phyloP scores from a whole-genome alignment of 2,329 filamentous ascomycete species.

The Ambrosiella xylebori region DNA sequence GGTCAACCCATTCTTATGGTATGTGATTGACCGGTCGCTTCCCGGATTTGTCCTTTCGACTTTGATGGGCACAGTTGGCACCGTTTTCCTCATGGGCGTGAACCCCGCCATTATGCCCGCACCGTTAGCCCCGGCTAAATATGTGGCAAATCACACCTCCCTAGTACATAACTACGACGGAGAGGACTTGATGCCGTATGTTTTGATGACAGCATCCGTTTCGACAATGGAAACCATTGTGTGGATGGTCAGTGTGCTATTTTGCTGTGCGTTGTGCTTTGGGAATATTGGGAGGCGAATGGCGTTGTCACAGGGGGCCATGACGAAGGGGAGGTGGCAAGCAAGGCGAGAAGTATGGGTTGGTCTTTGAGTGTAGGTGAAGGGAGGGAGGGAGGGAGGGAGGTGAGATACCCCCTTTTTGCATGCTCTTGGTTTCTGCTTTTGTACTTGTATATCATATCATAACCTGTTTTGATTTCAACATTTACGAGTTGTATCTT shows the following conservation, averaged over 20 bases:
- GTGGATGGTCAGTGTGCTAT: conserved; percentile 86
- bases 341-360: background rate
- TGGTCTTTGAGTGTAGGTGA: background rate
- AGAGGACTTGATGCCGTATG: conserved; percentile 20
- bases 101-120: conserved; percentile 63
- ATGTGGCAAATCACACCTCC: conserved; percentile 12
- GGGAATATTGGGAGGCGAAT: conserved; percentile 81
- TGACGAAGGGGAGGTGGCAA: conserved; percentile 26
- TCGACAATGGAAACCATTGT: conserved; percentile 56
- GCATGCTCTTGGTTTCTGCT: background rate
- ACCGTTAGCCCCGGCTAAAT: conserved; percentile 30
- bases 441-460: background rate
- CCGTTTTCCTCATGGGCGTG: conserved; percentile 53
- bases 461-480: background rate
- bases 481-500: background rate
- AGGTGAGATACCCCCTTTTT: background rate
- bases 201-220: conserved; percentile 39
- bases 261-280: conserved; percentile 90
- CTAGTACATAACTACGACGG: conserved; percentile 9
- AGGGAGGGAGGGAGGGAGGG: background rate
- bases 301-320: conserved; percentile 33
- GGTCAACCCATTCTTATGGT: conserved; percentile 89
- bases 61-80: conserved; percentile 56
- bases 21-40: conserved; percentile 78
- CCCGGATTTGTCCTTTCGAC: conserved; percentile 68